Evolutionary conservation across 2,329 filamentous ascomycete genomes (phyloP).

Genomic region (Thielaviopsis euricoi): DNA sequence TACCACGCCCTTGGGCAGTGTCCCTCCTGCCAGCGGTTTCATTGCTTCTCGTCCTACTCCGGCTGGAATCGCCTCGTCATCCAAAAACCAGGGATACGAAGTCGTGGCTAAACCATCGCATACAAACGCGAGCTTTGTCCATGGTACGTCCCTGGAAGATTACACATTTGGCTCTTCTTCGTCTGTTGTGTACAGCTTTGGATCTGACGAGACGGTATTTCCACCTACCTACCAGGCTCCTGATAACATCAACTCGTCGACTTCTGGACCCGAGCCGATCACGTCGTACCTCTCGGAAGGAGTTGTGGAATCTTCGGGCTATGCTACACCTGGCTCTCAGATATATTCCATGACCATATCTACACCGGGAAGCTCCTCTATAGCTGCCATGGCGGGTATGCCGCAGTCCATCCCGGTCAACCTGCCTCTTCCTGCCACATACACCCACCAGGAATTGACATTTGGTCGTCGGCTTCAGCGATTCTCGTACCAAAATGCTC

Average conservation of each 20-base stretch:
- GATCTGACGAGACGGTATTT: neutral
- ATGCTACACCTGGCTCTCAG: too few species aligned
- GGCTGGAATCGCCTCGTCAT: neutral
- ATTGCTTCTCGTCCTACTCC: conserved; percentile 4
- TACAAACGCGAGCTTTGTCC: conserved; percentile 37
- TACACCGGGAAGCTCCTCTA: conserved; percentile 11
- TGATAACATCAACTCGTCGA: neutral
- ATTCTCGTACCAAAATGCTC: conserved; percentile 43
- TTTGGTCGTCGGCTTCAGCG: conserved; percentile 60
- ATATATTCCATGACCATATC: neutral
- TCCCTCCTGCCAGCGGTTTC: neutral
- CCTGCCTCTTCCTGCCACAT: conserved; percentile 32
- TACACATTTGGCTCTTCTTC: conserved; percentile 14
- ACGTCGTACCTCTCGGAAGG: neutral
- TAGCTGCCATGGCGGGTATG: conserved; percentile 2
- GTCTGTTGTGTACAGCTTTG: neutral
- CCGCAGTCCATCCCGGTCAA: conserved; percentile 16
- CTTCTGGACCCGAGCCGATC: conserved; percentile 1
- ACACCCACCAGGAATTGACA: conserved; percentile 44
- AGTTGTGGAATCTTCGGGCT: neutral
- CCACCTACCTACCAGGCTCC: neutral
- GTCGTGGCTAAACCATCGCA: conserved; percentile 27
- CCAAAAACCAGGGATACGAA: conserved; percentile 21
- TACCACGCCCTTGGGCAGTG: neutral
- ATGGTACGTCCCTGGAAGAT: conserved; percentile 18